Percentiles rank a stretch among this genome's conserved stretches.
These are phyloP conservation scores for Kokia cookei DNA, from an alignment of 441 rosid species.

Conservation along the genomic window DNA sequence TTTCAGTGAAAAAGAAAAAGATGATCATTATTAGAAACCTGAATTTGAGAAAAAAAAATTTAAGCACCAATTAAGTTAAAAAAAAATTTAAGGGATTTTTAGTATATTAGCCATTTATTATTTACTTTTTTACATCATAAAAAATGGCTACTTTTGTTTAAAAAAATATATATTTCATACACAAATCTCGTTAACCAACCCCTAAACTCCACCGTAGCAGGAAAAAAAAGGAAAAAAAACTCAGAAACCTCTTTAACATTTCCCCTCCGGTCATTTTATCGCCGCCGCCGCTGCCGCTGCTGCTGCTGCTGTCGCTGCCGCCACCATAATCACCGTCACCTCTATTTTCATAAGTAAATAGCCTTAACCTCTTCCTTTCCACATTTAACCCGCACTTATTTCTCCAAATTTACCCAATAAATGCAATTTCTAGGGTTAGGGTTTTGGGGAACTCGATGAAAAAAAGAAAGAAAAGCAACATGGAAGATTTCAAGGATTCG, in stretches of 20 bases:
- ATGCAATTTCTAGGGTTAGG: slow-evolving; percentile 2
- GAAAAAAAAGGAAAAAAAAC: background rate
- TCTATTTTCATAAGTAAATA: too few relatives aligned
- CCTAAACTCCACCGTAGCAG: background rate
- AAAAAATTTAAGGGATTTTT: too few relatives aligned
- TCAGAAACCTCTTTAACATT: background rate
- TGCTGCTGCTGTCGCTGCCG: background rate
- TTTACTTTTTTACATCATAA: too few relatives aligned
- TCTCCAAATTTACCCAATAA: background rate
- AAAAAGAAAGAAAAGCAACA: slow-evolving; percentile 5
- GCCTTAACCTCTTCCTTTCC: background rate
- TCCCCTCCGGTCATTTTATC: background rate
- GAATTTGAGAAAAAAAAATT: too few relatives aligned
- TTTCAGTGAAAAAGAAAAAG: too few relatives aligned
- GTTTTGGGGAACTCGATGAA: slow-evolving; percentile 13
- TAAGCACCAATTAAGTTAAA: too few relatives aligned
- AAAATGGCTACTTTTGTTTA: too few relatives aligned
- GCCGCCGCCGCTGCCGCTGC: too few relatives aligned
- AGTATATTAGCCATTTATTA: too few relatives aligned
- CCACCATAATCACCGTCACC: background rate
- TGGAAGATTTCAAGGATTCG: slow-evolving; percentile 27
- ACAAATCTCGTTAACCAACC: background rate
- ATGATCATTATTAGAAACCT: too few relatives aligned
- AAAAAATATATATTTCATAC: too few relatives aligned
- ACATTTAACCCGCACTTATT: background rate